Evolutionary conservation across 2,329 filamentous ascomycete genomes (phyloP).

Genomic region (Clathrospora elynae): DNA sequence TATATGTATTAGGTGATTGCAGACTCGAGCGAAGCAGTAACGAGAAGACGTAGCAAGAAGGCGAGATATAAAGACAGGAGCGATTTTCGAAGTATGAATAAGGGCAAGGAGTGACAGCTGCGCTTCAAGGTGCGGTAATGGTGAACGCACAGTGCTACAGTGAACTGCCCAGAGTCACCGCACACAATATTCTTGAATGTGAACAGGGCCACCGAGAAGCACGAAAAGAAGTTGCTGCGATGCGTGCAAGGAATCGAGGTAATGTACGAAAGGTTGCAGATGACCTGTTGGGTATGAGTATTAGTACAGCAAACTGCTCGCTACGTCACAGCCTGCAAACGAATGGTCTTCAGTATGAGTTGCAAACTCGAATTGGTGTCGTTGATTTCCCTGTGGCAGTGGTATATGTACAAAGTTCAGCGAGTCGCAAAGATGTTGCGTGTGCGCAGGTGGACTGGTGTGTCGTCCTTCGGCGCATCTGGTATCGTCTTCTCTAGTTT

Average conservation of each 20-base stretch:
- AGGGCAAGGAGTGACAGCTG: slow-evolving; percentile 1
- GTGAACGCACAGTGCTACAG: slow-evolving; percentile 6
- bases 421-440: slow-evolving; percentile 51
- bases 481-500: slow-evolving; percentile 60
- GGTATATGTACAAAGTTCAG: slow-evolving; percentile 42
- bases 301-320: slow-evolving; percentile 4
- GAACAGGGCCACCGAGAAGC: not conserved
- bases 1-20: no score
- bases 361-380: slow-evolving; percentile 15
- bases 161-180: slow-evolving; percentile 1
- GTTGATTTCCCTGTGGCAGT: slow-evolving; percentile 27
- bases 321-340: slow-evolving; percentile 24
- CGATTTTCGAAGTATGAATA: not conserved
- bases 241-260: not conserved
- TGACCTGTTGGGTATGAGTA: slow-evolving; percentile 6
- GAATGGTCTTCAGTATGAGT: not conserved
- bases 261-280: not conserved
- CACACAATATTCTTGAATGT: not conserved
- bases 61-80: not conserved
- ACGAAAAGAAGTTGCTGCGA: not conserved
- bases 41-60: not conserved
- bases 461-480: slow-evolving; percentile 55
- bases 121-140: slow-evolving; percentile 9
- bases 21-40: not conserved
- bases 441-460: slow-evolving; percentile 56